phyloP scores from a whole-genome alignment of 1,139 yeast species.

The Saccharomyces uvarum region DNA sequence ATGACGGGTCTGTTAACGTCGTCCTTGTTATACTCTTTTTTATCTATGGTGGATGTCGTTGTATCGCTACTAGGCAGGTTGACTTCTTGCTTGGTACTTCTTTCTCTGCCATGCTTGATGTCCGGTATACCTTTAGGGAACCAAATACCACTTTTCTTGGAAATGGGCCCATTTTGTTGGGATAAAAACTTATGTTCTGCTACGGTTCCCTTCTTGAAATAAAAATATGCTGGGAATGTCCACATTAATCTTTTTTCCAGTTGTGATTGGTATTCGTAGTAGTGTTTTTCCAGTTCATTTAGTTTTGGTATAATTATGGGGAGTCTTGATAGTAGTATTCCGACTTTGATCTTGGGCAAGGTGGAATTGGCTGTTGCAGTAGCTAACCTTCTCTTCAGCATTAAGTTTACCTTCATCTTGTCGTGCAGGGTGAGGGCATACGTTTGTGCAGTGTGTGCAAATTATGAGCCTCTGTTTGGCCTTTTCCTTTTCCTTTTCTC shows the following conservation, averaged over 20 bases:
- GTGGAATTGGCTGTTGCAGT: constrained; percentile 13
- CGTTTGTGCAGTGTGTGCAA: not conserved
- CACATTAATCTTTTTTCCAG: constrained; percentile 88
- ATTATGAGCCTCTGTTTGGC: not conserved
- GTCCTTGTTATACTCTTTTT: constrained; percentile 32
- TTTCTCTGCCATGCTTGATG: constrained; percentile 78
- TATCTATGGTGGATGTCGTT: constrained; percentile 16
- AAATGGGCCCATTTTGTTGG: constrained; percentile 69
- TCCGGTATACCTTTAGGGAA: constrained; percentile 83
- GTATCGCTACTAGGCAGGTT: constrained; percentile 51
- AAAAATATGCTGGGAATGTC: constrained; percentile 93
- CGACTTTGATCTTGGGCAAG: constrained; percentile 31
- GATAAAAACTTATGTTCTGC: constrained; percentile 75
- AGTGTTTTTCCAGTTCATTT: constrained; percentile 63
- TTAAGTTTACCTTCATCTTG: not conserved
- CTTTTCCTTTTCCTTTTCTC: not conserved
- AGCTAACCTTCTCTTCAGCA: constrained; percentile 17
- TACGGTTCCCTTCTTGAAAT: constrained; percentile 82
- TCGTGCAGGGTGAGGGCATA: not conserved
- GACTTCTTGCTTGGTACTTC: constrained; percentile 72
- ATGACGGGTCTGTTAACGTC: constrained; percentile 62
- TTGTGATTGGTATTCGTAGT: constrained; percentile 76
- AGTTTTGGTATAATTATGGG: constrained; percentile 80
- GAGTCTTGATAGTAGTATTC: constrained; percentile 64
- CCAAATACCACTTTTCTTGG: constrained; percentile 65